Evolutionary conservation across 2,329 filamentous ascomycete species (phyloP).

Genomic region (Dothistroma septosporum): DNA sequence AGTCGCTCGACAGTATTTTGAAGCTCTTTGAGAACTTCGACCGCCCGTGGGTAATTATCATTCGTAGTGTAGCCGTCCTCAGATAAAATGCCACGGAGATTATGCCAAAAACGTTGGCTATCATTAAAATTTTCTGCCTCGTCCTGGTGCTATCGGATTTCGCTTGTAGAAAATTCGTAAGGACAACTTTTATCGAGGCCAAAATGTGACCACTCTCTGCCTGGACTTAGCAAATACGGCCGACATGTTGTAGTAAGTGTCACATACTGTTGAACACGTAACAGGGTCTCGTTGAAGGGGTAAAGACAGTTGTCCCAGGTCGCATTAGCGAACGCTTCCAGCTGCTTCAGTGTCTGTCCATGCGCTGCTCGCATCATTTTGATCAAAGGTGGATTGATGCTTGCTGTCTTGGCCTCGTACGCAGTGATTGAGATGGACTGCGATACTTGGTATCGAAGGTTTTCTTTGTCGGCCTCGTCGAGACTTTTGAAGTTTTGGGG

Average conservation of each 20-base stretch:
- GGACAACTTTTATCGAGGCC: slow-evolving; percentile 4
- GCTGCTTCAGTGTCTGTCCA: slow-evolving; percentile 4
- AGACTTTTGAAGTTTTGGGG: slow-evolving; percentile 6
- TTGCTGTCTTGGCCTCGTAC: slow-evolving; percentile 6
- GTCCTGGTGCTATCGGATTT: slow-evolving; percentile 5
- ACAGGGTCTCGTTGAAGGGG: slow-evolving; percentile 7
- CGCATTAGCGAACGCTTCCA: slow-evolving; percentile 7
- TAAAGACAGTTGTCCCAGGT: slow-evolving; percentile 4
- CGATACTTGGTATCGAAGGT: not conserved
- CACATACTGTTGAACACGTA: slow-evolving; percentile 8
- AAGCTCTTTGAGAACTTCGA: slow-evolving; percentile 4
- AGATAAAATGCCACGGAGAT: slow-evolving; percentile 1
- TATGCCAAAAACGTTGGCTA: slow-evolving; percentile 8
- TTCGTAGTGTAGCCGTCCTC: slow-evolving; percentile 7
- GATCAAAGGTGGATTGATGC: slow-evolving; percentile 5
- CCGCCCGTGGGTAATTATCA: slow-evolving; percentile 2
- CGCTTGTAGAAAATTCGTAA: slow-evolving; percentile 6
- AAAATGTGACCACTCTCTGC: slow-evolving; percentile 7
- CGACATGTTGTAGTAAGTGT: slow-evolving; percentile 3
- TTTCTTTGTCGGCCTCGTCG: slow-evolving; percentile 4
- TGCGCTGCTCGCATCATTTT: slow-evolving; percentile 6
- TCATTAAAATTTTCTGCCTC: not conserved
- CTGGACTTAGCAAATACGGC: slow-evolving; percentile 2
- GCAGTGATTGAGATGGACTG: slow-evolving; percentile 6
- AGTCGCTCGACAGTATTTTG: not conserved